Evolutionary conservation across 2,329 filamentous ascomycete species (phyloP).

Genomic region (Fusarium longipes): DNA sequence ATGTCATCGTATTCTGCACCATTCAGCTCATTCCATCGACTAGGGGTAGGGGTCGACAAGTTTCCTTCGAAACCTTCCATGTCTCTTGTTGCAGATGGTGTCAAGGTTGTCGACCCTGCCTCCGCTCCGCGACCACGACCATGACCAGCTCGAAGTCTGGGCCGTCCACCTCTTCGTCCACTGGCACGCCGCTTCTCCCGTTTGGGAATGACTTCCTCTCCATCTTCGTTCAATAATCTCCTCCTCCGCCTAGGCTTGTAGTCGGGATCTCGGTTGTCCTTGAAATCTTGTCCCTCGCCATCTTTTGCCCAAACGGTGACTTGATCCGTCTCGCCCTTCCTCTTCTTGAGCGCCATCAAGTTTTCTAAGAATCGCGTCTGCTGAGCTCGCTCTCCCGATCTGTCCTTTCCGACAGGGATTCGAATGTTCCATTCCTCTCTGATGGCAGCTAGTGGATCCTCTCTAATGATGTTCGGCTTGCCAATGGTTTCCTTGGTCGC

Average conservation of each 20-base stretch:
- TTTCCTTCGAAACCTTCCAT: conserved; percentile 24
- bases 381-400: conserved; percentile 60
- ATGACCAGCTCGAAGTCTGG: conserved; percentile 36
- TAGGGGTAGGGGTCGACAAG: conserved; percentile 52
- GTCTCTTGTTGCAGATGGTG: conserved; percentile 28
- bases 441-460: conserved; percentile 54
- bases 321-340: conserved; percentile 71
- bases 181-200: conserved; percentile 30
- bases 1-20: conserved; percentile 42
- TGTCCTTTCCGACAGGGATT: conserved; percentile 59
- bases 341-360: conserved; percentile 72
- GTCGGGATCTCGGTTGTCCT: conserved; percentile 57
- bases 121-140: conserved; percentile 23
- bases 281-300: conserved; percentile 55
- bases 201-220: conserved; percentile 41
- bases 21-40: conserved; percentile 50
- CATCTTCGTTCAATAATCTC: conserved; percentile 45
- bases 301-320: conserved; percentile 69
- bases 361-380: conserved; percentile 72
- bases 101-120: neutral
- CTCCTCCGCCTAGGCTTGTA: conserved; percentile 51
- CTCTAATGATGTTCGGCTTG: conserved; percentile 55
- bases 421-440: conserved; percentile 58
- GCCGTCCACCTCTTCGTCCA: conserved; percentile 38
- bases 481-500: conserved; percentile 73